Evolutionary conservation across 352 stramenopile genomes (phyloP).

Genomic region (Phytophthora foliorum): DNA sequence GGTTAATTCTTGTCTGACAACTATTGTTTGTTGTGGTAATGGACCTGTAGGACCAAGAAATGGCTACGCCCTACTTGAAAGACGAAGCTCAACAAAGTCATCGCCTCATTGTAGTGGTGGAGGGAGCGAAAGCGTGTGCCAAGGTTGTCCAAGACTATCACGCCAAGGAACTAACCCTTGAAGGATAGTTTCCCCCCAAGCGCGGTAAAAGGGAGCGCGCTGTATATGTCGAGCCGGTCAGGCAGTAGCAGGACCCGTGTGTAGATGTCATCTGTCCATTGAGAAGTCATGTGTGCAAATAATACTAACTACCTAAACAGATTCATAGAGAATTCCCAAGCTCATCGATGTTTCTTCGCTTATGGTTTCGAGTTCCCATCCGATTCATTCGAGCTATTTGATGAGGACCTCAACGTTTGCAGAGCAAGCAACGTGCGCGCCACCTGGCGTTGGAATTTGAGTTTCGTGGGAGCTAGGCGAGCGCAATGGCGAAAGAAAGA

Average conservation of each 20-base stretch:
- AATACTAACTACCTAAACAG: conserved; percentile 31
- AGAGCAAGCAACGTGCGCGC: conserved; percentile 49
- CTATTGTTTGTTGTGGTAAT: conserved; percentile 2
- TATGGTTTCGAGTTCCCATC: background rate
- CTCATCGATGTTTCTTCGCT: background rate
- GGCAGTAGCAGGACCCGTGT: background rate
- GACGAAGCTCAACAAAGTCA: conserved; percentile 15
- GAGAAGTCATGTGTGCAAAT: conserved; percentile 30
- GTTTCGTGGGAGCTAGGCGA: conserved; percentile 45
- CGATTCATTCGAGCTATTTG: conserved; percentile 36
- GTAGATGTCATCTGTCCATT: conserved; percentile 20
- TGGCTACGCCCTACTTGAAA: background rate
- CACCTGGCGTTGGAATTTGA: conserved; percentile 66
- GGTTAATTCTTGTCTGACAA: background rate
- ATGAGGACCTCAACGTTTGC: conserved; percentile 40
- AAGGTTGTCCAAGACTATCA: conserved; percentile 39
- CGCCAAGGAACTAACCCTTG: conserved; percentile 7
- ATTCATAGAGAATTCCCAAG: conserved; percentile 24
- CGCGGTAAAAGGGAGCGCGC: background rate
- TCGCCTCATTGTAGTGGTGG: conserved; percentile 35
- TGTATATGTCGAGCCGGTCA: conserved; percentile 20
- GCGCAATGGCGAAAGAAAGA: conserved; percentile 56
- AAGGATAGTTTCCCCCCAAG: conserved; percentile 14
- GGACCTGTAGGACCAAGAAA: conserved; percentile 15
- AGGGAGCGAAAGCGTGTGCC: conserved; percentile 33